Conservation (phyloP, 2,329 filamentous ascomycete genomes). For the Ceratocystis albifundus region DNA sequence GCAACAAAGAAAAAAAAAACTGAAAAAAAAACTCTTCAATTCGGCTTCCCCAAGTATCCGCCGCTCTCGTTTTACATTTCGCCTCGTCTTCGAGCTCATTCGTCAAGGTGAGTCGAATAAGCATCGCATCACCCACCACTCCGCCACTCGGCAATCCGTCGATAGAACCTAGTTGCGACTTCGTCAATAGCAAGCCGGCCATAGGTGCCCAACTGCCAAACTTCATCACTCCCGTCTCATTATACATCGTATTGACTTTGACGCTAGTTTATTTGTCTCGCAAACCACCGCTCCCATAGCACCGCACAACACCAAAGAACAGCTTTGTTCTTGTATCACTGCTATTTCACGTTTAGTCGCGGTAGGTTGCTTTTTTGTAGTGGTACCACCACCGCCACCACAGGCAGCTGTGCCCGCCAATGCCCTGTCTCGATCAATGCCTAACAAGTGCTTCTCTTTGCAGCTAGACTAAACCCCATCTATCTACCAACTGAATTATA, state of each 20-base stretch:
- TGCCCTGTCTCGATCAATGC: background rate
- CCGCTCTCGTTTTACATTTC: background rate
- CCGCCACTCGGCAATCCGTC: background rate
- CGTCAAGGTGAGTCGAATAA: background rate
- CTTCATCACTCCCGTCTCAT: background rate
- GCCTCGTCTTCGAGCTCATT: background rate
- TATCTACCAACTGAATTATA: background rate
- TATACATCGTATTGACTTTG: background rate
- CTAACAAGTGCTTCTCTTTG: background rate
- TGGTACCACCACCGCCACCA: background rate
- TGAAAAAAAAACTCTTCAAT: background rate
- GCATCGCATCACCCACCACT: background rate
- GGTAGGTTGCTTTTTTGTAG: background rate
- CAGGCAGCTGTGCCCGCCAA: background rate
- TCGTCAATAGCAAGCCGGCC: too few relatives aligned
- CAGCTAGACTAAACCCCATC: background rate
- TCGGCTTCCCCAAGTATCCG: background rate
- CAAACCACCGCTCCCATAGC: background rate
- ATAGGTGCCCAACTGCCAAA: background rate
- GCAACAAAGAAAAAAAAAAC: background rate
- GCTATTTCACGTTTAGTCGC: background rate
- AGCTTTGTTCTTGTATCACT: background rate
- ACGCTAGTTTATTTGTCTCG: background rate
- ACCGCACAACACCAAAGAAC: background rate
- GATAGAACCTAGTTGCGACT: background rate